Evolutionary conservation across 495 filamentous ascomycete species (phyloP), one percentile per base, ranked within the genome.

Genomic region (Penicillium samsonianum): DNA sequence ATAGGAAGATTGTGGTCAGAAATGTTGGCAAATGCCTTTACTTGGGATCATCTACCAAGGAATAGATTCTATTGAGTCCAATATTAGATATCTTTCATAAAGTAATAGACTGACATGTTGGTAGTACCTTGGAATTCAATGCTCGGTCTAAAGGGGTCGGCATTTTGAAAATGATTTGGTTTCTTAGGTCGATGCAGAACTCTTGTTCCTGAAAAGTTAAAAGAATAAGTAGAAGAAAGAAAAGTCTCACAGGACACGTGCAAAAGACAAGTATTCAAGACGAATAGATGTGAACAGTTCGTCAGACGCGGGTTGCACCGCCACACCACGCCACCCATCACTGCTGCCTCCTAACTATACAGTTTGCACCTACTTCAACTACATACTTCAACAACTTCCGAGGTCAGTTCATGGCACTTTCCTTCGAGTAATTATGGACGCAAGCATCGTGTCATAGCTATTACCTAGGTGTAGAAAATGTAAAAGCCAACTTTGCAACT

Each of bases 111-210:
- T 47, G 5, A 41, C 54, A 40, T 53, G n/a, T n/a, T n/a, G n/a
- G 14, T 67, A 69, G 64, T 79, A 92, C 90, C 78, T 85, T 89
- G 40, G 90, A 93, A 57, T 82, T 86, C 72, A 94, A 71, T n/a
- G 86, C 87, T 70, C 82, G 84, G 70, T 94, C 90, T 10, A 94
- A 74, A 44, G 83, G 84, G 56, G 90, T 94, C 47, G 88, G 87
- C 88, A 77, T 76, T 30, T 60, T 72, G 43, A 31, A 28, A n/a
- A 26, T 33, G 25, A 22, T 49, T 17, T 33, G 20, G 23, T 8
- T 19, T 22, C 23, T 30, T 17, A n/a, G 3, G 17, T 26, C 19
- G 3, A n/a, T 17, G 16, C 17, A 17, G 5, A 30, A 19, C 0
- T 38, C 0, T 9, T 14, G 11, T 33, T n/a, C 5, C n/a, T 30